Percentiles rank a stretch among this genome's conserved stretches.
Conservation (phyloP, 345 rosid species). For the Salix purpurea region DNA sequence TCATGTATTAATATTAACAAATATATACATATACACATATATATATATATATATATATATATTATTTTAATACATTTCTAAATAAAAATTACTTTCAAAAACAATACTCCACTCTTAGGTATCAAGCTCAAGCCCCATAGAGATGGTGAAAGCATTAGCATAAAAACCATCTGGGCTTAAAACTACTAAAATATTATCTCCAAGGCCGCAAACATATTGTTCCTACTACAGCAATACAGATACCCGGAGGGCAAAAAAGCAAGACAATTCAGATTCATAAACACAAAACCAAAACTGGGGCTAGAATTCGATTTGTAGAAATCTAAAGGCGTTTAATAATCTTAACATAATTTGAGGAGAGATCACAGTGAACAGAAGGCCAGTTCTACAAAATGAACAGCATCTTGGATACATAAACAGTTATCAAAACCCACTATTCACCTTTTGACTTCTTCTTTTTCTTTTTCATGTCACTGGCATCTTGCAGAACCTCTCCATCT, state of each 20-base stretch:
- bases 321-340: not conserved
- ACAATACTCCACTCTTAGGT: too few species aligned
- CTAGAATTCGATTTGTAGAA: not conserved
- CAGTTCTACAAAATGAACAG: not conserved
- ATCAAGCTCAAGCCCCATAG: not conserved
- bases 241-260: not conserved
- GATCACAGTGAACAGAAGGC: not conserved
- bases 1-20: too few species aligned
- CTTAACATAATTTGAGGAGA: not conserved
- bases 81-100: too few species aligned
- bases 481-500: slow-evolving; percentile 7
- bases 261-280: not conserved
- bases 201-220: not conserved
- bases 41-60: too few species aligned
- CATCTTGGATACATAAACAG: slow-evolving; percentile 1
- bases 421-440: slow-evolving; percentile 20
- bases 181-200: not conserved
- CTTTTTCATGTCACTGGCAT: slow-evolving; percentile 11
- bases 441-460: slow-evolving; percentile 20
- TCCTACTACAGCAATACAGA: not conserved
- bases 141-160: not conserved
- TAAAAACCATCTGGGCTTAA: not conserved
- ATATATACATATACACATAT: too few species aligned
- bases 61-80: too few species aligned
- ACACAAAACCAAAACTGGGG: not conserved